phyloP scores from a whole-genome alignment of 352 stramenopile genomes.

The Globisporangium ultimum region DNA sequence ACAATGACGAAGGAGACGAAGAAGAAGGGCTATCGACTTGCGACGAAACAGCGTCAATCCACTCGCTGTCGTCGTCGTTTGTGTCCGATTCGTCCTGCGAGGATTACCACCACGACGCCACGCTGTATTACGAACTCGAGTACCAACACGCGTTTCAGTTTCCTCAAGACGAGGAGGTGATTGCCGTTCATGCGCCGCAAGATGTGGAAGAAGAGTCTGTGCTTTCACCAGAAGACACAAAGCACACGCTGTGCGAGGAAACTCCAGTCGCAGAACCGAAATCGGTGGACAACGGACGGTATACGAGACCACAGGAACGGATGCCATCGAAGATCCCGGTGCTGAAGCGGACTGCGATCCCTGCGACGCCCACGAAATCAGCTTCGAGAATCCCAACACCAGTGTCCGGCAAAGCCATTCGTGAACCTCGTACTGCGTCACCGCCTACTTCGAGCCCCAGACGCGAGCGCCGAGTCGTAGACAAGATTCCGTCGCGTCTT shows the following conservation, averaged over 20 bases:
- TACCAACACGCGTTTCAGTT: neutral
- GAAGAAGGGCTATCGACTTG: constrained; percentile 11
- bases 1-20: constrained; percentile 3
- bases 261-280: neutral
- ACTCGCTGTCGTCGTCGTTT: constrained; percentile 17
- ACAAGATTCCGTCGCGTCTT: neutral
- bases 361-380: neutral
- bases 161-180: neutral
- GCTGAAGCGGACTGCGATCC: neutral
- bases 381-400: neutral
- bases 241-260: neutral
- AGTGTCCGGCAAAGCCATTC: neutral
- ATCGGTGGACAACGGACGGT: neutral
- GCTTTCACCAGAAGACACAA: neutral
- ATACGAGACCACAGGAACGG: neutral
- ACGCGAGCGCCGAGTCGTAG: neutral
- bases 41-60: constrained; percentile 16
- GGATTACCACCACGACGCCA: constrained; percentile 7
- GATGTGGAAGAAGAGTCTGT: neutral
- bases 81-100: constrained; percentile 13
- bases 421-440: neutral
- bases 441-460: neutral
- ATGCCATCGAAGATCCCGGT: neutral
- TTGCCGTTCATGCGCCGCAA: neutral
- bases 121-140: constrained; percentile 14